Evolutionary conservation across 2,329 filamentous ascomycete species (phyloP).

Genomic region (Dactylellina haptotyla): DNA sequence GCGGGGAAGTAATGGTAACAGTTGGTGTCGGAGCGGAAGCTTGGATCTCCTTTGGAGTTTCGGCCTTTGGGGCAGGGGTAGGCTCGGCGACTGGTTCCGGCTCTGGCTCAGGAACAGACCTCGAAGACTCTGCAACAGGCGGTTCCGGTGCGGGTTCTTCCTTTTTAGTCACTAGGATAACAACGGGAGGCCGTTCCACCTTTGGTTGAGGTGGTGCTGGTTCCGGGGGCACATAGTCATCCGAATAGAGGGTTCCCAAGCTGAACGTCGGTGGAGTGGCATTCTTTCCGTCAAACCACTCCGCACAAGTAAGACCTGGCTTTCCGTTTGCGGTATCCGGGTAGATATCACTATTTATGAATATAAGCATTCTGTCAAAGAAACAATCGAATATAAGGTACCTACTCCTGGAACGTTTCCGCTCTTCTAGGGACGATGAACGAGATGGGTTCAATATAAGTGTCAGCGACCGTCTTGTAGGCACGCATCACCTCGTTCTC

Average conservation of each 20-base stretch:
- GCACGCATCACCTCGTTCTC: constrained; percentile 96
- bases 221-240: constrained; percentile 63
- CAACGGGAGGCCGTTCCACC: constrained; percentile 55
- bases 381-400: neutral
- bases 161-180: constrained; percentile 71
- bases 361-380: constrained; percentile 13
- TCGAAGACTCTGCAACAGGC: constrained; percentile 83
- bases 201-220: constrained; percentile 64
- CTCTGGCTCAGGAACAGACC: constrained; percentile 66
- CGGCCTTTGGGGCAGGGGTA: constrained; percentile 71
- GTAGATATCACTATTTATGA: constrained; percentile 95
- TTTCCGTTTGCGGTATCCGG: constrained; percentile 83
- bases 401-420: constrained; percentile 57
- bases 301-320: constrained; percentile 78
- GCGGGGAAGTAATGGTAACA: constrained; percentile 52
- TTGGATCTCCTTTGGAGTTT: constrained; percentile 73
- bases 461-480: constrained; percentile 96
- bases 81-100: constrained; percentile 76
- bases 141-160: constrained; percentile 78
- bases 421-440: constrained; percentile 90
- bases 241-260: constrained; percentile 82
- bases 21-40: constrained; percentile 57
- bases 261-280: constrained; percentile 90
- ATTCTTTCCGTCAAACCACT: constrained; percentile 89
- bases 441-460: constrained; percentile 93